Percentiles rank a stretch among this genome's conserved stretches.
Conservation (phyloP, 2,329 filamentous ascomycete genomes). For the Chaetomium strumarium region DNA sequence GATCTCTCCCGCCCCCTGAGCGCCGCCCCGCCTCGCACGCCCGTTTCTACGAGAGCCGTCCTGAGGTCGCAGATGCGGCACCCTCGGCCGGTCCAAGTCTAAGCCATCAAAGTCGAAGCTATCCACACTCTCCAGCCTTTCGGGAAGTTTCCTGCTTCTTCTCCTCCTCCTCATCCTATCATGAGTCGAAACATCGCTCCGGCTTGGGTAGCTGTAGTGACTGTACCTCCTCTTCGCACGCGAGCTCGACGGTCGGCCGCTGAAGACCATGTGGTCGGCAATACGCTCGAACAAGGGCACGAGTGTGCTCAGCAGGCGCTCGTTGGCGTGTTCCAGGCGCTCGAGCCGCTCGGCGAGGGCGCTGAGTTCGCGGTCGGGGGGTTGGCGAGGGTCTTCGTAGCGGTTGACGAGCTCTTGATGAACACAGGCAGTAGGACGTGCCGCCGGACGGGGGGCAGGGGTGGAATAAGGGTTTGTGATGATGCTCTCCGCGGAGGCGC, state of each 20-base stretch:
- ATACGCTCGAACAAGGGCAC: slow-evolving; percentile 42
- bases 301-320: slow-evolving; percentile 38
- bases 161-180: no score
- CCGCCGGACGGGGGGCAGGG: neutral
- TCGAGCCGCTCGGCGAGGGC: slow-evolving; percentile 33
- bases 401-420: slow-evolving; percentile 31
- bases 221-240: no score
- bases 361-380: slow-evolving; percentile 43
- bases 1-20: neutral
- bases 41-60: neutral
- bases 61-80: neutral
- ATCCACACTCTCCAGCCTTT: neutral
- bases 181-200: no score
- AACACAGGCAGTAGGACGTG: no score
- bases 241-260: no score
- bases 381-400: slow-evolving; percentile 38
- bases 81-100: neutral
- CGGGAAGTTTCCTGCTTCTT: neutral
- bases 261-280: slow-evolving; percentile 12
- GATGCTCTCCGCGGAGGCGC: neutral
- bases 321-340: slow-evolving; percentile 33
- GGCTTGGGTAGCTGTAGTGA: no score
- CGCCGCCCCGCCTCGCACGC: neutral
- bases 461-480: neutral
- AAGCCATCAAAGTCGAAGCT: neutral